Evolutionary conservation across 108 stramenopile genomes (phyloP).

Genomic region (Aureococcus anophagefferens): DNA sequence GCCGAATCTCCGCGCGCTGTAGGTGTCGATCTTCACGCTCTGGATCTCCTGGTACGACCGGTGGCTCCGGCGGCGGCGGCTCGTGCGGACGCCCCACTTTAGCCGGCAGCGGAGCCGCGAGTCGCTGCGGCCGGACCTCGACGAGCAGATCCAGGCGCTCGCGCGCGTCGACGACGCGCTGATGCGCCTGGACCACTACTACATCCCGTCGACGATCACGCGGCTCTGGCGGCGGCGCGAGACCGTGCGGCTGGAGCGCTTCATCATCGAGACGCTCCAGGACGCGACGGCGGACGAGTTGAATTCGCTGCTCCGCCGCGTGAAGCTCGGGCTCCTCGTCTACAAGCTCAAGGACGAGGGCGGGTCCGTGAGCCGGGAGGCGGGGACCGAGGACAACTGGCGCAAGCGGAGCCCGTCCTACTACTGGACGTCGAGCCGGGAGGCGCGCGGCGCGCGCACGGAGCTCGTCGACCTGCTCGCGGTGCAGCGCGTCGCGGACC

Average conservation of each 20-base stretch:
- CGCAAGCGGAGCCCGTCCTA: no score
- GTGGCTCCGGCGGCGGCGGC: neutral
- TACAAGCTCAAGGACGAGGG: constrained; percentile 82
- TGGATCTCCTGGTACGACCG: neutral
- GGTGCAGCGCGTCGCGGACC: constrained; percentile 61
- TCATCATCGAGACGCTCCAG: neutral
- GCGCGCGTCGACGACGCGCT: neutral
- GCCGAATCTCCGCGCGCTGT: no score
- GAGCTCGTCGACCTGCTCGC: constrained; percentile 73
- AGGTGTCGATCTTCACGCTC: neutral
- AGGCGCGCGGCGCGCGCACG: constrained; percentile 37
- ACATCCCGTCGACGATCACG: neutral
- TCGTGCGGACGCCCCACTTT: neutral
- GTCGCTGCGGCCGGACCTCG: neutral
- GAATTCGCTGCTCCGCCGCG: constrained; percentile 22
- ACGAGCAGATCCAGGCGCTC: neutral
- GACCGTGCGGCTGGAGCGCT: neutral
- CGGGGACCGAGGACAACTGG: no score
- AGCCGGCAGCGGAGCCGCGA: neutral
- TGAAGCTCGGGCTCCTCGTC: constrained; percentile 77
- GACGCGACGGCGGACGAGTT: neutral
- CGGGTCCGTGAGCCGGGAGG: no score
- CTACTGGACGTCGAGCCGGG: no score
- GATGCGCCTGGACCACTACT: neutral
- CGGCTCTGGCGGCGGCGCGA: neutral